Evolutionary conservation across 805 yeast genomes (phyloP).

Genomic region (Torulaspora indica): DNA sequence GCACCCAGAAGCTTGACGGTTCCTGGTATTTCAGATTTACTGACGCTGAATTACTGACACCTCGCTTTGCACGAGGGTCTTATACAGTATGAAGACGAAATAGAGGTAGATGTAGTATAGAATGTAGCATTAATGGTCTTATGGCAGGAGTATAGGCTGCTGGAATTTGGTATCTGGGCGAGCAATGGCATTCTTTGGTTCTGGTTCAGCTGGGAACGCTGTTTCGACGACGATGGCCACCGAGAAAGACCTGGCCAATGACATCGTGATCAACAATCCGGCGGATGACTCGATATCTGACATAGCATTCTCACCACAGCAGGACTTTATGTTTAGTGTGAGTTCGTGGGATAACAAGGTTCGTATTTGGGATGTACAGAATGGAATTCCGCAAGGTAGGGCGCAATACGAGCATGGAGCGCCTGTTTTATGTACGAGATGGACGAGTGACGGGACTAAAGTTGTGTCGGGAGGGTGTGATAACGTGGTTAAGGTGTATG

Average conservation of each 20-base stretch:
- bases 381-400: slow-evolving; percentile 79
- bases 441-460: slow-evolving; percentile 84
- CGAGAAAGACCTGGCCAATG: slow-evolving; percentile 50
- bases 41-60: not conserved
- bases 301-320: slow-evolving; percentile 79
- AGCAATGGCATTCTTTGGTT: slow-evolving; percentile 24
- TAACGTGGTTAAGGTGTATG: slow-evolving; percentile 78
- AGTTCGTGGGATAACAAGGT: slow-evolving; percentile 95
- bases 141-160: not conserved
- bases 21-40: not conserved
- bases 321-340: slow-evolving; percentile 67
- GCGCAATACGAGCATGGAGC: slow-evolving; percentile 87
- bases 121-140: not conserved
- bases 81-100: not conserved
- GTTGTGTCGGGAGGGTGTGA: slow-evolving; percentile 89
- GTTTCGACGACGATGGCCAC: slow-evolving; percentile 30
- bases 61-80: not conserved
- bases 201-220: slow-evolving; percentile 12
- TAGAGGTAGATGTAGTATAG: not conserved
- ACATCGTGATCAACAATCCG: slow-evolving; percentile 64
- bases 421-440: slow-evolving; percentile 76
- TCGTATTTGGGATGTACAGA: slow-evolving; percentile 80
- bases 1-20: not conserved
- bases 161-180: not conserved
- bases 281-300: slow-evolving; percentile 92